These are phyloP conservation scores for Amborella trichopoda DNA, from an alignment of 164 flowering plant species.

Conservation along the genomic window DNA sequence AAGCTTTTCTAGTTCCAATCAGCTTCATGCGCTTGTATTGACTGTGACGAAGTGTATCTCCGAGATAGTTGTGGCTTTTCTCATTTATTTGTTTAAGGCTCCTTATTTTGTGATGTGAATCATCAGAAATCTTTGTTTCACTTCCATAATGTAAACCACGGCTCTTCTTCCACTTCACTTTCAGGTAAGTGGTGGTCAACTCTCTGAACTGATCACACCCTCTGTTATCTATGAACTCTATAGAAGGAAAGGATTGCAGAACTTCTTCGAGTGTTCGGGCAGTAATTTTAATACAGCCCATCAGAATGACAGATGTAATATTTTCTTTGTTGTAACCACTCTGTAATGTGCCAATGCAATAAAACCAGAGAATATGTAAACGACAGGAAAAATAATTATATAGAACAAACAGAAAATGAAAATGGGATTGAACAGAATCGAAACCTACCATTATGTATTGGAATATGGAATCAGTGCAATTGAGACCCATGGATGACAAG, in stretches of 20 bases:
- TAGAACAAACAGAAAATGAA: background rate
- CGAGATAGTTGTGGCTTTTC: conserved; percentile 24
- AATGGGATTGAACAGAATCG: background rate
- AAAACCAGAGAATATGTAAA: conserved; percentile 9
- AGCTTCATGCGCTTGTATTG: conserved; percentile 70
- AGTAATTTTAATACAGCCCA: conserved; percentile 66
- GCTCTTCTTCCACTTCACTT: conserved; percentile 54
- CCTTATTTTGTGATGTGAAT: conserved; percentile 32
- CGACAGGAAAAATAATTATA: conserved; percentile 1
- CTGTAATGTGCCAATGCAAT: no score
- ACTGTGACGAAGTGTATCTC: conserved; percentile 49
- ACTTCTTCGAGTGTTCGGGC: conserved; percentile 51
- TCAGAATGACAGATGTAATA: conserved; percentile 46
- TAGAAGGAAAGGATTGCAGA: conserved; percentile 43
- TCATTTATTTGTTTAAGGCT: conserved; percentile 58
- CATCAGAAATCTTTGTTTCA: conserved; percentile 16
- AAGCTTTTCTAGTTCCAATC: conserved; percentile 70
- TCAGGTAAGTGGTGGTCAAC: conserved; percentile 34
- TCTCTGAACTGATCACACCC: conserved; percentile 77
- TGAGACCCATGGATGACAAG: conserved; percentile 50
- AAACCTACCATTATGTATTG: conserved; percentile 52
- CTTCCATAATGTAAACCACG: conserved; percentile 9
- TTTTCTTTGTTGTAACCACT: conserved; percentile 55
- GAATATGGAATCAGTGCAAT: conserved; percentile 52
- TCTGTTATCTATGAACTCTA: conserved; percentile 60